Percentiles rank a stretch among this genome's conserved stretches.
Evolutionary conservation across 345 rosid species (phyloP).

Genomic region (Sonneratia alba): DNA sequence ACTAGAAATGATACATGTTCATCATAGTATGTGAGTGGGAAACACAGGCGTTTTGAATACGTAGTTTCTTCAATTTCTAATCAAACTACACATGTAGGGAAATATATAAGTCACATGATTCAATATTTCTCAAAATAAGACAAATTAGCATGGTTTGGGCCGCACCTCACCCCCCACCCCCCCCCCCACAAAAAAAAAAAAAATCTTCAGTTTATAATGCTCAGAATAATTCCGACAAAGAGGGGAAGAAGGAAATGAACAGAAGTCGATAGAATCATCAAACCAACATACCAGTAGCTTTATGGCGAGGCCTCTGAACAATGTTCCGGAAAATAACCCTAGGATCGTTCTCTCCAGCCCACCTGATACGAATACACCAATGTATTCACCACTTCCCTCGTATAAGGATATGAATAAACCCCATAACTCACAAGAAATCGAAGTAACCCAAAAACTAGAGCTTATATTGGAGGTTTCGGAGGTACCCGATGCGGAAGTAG

Average conservation of each 20-base stretch:
- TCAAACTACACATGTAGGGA: neutral
- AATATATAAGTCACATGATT: too few relatives aligned
- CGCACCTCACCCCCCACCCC: too few relatives aligned
- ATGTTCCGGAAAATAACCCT: constrained; percentile 88
- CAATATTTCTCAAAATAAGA: too few relatives aligned
- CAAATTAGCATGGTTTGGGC: too few relatives aligned
- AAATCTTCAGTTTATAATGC: neutral
- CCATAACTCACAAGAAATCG: neutral
- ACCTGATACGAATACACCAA: constrained; percentile 29
- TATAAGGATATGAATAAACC: neutral
- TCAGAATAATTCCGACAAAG: neutral
- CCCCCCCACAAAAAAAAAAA: neutral
- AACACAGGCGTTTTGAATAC: neutral
- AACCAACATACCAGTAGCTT: constrained; percentile 51
- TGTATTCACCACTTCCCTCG: neutral
- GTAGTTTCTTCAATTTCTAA: neutral
- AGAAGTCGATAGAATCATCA: neutral
- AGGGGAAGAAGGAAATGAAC: neutral
- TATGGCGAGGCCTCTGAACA: constrained; percentile 96
- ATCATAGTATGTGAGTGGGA: neutral
- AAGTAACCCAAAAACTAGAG: neutral
- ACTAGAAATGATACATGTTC: neutral
- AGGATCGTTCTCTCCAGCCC: constrained; percentile 98
- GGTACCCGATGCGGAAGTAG: constrained; percentile 95
- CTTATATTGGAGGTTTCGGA: neutral